These are phyloP conservation scores for Persicaria maculosa DNA, from an alignment of 148 eudicot genomes.

Conservation along the genomic window DNA sequence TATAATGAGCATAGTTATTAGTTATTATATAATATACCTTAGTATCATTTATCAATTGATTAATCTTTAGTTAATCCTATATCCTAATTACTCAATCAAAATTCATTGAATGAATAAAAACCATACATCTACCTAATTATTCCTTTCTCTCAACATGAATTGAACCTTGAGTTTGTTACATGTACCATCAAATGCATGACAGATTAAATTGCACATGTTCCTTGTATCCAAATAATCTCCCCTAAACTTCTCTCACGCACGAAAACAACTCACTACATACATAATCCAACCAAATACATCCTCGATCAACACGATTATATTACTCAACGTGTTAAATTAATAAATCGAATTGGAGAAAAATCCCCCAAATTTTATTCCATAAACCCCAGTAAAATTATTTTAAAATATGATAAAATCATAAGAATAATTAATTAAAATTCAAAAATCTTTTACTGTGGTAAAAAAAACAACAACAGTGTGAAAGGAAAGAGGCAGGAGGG, in stretches of 20 bases:
- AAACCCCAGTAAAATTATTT: no score
- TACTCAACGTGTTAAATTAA: no score
- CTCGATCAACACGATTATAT: no score
- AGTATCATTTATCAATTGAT: background rate
- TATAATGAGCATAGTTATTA: no score
- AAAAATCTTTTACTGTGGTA: background rate
- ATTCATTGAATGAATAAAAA: background rate
- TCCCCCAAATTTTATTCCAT: no score
- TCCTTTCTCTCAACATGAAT: background rate
- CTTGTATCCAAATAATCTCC: background rate
- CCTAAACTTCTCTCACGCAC: background rate
- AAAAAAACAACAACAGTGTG: background rate
- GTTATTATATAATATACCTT: no score
- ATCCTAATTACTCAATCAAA: background rate
- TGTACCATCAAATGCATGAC: constrained; percentile 7
- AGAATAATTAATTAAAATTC: no score
- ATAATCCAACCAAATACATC: no score
- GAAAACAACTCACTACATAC: background rate
- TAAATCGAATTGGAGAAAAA: no score
- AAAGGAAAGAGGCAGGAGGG: background rate
- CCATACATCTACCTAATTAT: background rate
- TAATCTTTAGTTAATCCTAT: background rate
- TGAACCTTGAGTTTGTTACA: constrained; percentile 10
- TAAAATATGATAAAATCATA: no score
- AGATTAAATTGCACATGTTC: background rate